A percentile compares a stretch with the other conserved stretches of the same genome.
These are phyloP conservation scores for Pseudisothecium myosuroides DNA, from an alignment of 225 moss, liverwort and hornwort species.

Conservation along the genomic window DNA sequence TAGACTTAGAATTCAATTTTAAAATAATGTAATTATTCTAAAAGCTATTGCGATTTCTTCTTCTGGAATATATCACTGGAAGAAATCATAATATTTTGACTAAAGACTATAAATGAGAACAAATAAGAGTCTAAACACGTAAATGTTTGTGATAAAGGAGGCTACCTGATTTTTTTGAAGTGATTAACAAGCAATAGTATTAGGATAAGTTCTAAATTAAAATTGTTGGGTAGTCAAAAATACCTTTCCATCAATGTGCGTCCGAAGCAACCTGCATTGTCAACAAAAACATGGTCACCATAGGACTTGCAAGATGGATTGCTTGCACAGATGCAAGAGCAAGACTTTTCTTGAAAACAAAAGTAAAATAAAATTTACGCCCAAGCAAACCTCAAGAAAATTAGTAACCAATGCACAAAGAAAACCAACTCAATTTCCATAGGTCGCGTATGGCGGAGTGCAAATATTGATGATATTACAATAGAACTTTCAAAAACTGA, in stretches of 20 bases:
- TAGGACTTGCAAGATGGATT: background rate
- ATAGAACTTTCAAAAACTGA: background rate
- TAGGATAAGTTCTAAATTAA: background rate
- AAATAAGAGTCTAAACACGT: background rate
- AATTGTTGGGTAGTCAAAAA: background rate
- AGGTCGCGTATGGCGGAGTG: background rate
- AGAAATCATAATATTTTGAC: background rate
- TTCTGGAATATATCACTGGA: background rate
- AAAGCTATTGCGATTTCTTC: background rate
- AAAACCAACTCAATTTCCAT: background rate
- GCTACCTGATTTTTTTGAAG: background rate
- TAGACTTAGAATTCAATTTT: background rate
- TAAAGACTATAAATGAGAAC: background rate
- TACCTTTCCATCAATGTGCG: background rate
- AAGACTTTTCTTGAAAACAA: background rate
- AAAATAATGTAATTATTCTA: background rate
- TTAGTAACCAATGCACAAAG: background rate
- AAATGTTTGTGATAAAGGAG: background rate
- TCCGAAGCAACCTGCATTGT: background rate
- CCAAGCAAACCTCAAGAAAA: background rate
- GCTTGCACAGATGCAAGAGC: background rate
- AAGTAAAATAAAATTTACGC: background rate
- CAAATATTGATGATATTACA: background rate
- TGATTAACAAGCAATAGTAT: background rate
- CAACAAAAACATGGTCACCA: background rate